Percentiles rank a stretch among this genome's conserved stretches.
These are phyloP conservation scores for Croton laevigatus DNA, from an alignment of 441 rosid species.

Conservation along the genomic window DNA sequence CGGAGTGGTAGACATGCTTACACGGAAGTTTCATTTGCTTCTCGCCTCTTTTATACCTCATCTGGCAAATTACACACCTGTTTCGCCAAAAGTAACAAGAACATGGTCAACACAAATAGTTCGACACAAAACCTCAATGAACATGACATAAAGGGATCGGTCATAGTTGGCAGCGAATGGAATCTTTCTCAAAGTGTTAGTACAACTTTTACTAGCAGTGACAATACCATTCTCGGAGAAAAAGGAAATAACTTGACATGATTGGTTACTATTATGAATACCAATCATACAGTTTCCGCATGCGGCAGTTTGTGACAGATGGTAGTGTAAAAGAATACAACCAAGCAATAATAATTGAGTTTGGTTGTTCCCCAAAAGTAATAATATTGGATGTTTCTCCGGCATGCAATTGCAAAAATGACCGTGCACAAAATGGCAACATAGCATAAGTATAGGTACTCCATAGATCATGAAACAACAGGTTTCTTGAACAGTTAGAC, in stretches of 20 bases:
- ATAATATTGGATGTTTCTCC: neutral
- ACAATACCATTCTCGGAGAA: neutral
- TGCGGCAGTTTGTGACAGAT: no score
- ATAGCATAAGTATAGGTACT: neutral
- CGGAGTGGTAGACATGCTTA: slow-evolving; percentile 55
- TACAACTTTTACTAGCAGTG: neutral
- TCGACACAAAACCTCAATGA: no score
- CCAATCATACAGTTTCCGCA: no score
- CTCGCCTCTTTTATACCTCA: slow-evolving; percentile 67
- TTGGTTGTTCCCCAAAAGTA: neutral
- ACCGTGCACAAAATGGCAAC: neutral
- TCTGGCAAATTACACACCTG: slow-evolving; percentile 80
- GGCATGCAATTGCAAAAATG: neutral
- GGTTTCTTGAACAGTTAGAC: neutral
- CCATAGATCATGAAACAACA: neutral
- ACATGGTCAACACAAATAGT: neutral
- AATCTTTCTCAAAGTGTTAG: neutral
- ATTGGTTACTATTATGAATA: no score
- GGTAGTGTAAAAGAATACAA: no score
- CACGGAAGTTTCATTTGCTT: slow-evolving; percentile 54
- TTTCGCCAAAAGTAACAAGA: slow-evolving; percentile 10
- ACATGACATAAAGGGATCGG: neutral
- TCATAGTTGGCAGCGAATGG: neutral
- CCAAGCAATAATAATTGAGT: no score
- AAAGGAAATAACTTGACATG: no score